These are phyloP conservation scores for Plicaturopsis crispa DNA, from an alignment of 768 basidiomycete species.

Conservation along the genomic window DNA sequence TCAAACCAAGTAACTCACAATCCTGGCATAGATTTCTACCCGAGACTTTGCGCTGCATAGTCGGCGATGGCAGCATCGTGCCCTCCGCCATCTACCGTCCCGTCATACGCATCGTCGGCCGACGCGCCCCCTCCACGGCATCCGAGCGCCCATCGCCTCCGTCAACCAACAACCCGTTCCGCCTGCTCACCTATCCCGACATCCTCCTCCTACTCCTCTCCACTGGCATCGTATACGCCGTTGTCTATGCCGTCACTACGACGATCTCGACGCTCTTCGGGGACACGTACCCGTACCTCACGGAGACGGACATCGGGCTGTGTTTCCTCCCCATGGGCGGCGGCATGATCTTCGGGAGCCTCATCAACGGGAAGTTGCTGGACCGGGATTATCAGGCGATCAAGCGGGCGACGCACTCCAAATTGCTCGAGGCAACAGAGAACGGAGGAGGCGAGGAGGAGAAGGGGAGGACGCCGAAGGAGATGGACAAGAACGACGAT, in stretches of 20 bases:
- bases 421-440: constrained; percentile 15
- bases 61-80: constrained; percentile 20
- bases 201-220: constrained; percentile 32
- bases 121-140: constrained; percentile 9
- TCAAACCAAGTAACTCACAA: constrained; percentile 21
- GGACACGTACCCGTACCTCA: constrained; percentile 38
- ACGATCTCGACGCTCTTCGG: constrained; percentile 45
- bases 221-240: constrained; percentile 46
- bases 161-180: constrained; percentile 10
- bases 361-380: constrained; percentile 49
- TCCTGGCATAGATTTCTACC: constrained; percentile 29
- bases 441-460: constrained; percentile 12
- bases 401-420: constrained; percentile 9
- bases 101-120: constrained; percentile 16
- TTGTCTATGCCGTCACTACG: constrained; percentile 40
- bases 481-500: constrained; percentile 45
- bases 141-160: constrained; percentile 3
- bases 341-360: constrained; percentile 58
- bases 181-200: constrained; percentile 29
- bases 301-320: constrained; percentile 41
- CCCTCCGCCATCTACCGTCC: constrained; percentile 18
- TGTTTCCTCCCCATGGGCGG: constrained; percentile 74
- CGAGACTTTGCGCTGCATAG: constrained; percentile 22
- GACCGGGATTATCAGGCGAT: constrained; percentile 54
- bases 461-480: constrained; percentile 21